phyloP scores from a whole-genome alignment of 768 basidiomycete genomes.

The Gloeostereum incarnatum region DNA sequence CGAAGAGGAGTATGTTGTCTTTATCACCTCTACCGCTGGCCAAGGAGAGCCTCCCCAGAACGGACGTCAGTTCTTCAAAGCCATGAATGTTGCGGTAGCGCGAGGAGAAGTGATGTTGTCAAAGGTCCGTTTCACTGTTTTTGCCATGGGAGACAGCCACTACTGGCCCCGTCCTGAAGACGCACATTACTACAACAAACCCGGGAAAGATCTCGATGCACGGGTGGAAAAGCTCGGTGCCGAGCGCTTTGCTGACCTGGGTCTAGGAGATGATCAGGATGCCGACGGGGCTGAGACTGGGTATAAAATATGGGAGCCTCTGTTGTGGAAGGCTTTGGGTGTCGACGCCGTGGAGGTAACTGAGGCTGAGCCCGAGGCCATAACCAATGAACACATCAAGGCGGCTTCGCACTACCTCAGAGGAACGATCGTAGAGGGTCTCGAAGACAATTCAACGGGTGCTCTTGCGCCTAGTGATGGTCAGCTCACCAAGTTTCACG shows the following conservation, averaged over 20 bases:
- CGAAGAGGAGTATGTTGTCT: slow-evolving; percentile 69
- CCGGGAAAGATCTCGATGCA: slow-evolving; percentile 81
- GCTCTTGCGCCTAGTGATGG: slow-evolving; percentile 87
- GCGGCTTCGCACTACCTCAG: slow-evolving; percentile 89
- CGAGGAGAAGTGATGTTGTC: slow-evolving; percentile 50
- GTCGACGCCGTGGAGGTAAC: slow-evolving; percentile 82
- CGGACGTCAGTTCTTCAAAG: slow-evolving; percentile 83
- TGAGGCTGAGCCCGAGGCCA: slow-evolving; percentile 92
- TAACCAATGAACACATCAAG: slow-evolving; percentile 99
- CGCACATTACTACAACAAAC: slow-evolving; percentile 97
- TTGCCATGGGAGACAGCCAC: slow-evolving; percentile 96
- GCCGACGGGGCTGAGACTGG: slow-evolving; percentile 94
- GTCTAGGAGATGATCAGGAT: slow-evolving; percentile 95
- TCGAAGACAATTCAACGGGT: slow-evolving; percentile 78
- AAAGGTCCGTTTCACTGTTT: slow-evolving; percentile 73
- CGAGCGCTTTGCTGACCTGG: slow-evolving; percentile 62
- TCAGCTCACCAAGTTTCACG: slow-evolving; percentile 97
- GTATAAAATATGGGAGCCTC: slow-evolving; percentile 93
- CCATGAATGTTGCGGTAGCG: slow-evolving; percentile 56
- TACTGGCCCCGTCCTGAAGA: slow-evolving; percentile 99
- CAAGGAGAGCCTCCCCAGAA: slow-evolving; percentile 99
- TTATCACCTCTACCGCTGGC: slow-evolving; percentile 89
- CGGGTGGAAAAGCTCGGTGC: slow-evolving; percentile 76
- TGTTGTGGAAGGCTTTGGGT: slow-evolving; percentile 89
- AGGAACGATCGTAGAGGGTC: slow-evolving; percentile 90